Conservation (phyloP, 139 green algal species). For the Volvox africanus region DNA sequence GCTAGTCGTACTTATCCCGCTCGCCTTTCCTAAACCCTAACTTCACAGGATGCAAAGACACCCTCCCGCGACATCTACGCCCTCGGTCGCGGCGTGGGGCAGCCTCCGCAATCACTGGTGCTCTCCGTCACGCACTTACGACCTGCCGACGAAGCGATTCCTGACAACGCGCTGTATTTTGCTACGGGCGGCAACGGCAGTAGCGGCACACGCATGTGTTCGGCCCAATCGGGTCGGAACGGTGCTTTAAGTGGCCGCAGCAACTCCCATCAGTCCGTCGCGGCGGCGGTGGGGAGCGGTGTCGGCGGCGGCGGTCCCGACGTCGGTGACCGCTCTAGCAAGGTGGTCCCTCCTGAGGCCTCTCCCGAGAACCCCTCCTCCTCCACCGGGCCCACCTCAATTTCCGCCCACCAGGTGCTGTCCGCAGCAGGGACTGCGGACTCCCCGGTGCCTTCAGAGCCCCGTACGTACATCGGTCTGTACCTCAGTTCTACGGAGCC, state of each 20-base stretch:
- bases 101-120: constrained; percentile 41
- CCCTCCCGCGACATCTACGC: constrained; percentile 48
- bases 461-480: constrained; percentile 40
- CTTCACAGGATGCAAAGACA: constrained; percentile 36
- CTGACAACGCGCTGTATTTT: not conserved
- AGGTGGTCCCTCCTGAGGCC: not conserved
- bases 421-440: not conserved
- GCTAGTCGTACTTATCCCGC: too few species aligned
- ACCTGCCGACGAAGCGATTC: constrained; percentile 6
- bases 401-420: not conserved
- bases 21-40: too few species aligned
- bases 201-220: not conserved
- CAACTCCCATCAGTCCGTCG: not conserved
- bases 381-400: not conserved
- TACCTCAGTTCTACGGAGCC: constrained; percentile 31
- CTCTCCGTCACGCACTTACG: constrained; percentile 42
- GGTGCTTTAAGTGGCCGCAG: not conserved
- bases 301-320: not conserved
- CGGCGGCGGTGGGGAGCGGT: not conserved
- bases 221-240: not conserved
- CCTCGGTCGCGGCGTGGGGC: constrained; percentile 31
- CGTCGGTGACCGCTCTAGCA: not conserved
- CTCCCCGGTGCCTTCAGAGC: not conserved
- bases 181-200: not conserved
- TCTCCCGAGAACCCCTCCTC: not conserved